Evolutionary conservation across 2,329 filamentous ascomycete genomes (phyloP), one percentile per base, ranked within the genome.

Genomic region (Alternaria sp.): DNA sequence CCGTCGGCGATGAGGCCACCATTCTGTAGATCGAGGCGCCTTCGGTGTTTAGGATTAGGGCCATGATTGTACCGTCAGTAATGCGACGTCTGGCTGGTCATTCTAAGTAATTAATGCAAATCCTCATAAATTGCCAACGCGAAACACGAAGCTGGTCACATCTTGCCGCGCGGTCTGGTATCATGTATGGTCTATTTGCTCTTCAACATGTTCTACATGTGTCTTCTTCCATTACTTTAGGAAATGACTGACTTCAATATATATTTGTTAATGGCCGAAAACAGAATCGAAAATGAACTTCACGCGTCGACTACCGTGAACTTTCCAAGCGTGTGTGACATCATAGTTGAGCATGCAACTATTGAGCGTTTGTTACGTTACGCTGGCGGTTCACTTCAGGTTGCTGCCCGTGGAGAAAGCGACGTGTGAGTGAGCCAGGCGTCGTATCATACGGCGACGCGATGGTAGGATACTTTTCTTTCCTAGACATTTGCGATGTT

Each of bases 1-100:
- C 21, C 73, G 76, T 13, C 68, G 75, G 10, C 68, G 74, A 15
- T 74, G 55, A 71, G 28, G 3, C 1, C 19, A 52, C 12, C 9
- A 9, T n/a, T n/a, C 13, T 19, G 28, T 23, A 40, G 28, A 15
- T 52, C 21, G 21, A 21, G 15, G 49, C 13, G 5, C 3, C 21
- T 36, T 19, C 8, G 17, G 28, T 52, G 13, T 36, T 52, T 23
- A 9, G 8, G 9, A 23, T 11, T 19, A 36, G 23, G 5, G 28
- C 7, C 15, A 21, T 10, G 28, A 52, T 36, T 30, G 49, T 23
- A 23, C 13, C 21, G 28, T 9, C 12, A 52, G 19, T 21, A 52
- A 7, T n/a, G 49, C 13, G 19, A 1, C 19, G 11, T 52, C 2
- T 21, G 10, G 28, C 28, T 23, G 49, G 49, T 21, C 10, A 1